A percentile compares a stretch with the other conserved stretches of the same genome.
These are phyloP conservation scores for Fusarium sp. DNA, from an alignment of 2,329 filamentous ascomycete species.

Conservation along the genomic window DNA sequence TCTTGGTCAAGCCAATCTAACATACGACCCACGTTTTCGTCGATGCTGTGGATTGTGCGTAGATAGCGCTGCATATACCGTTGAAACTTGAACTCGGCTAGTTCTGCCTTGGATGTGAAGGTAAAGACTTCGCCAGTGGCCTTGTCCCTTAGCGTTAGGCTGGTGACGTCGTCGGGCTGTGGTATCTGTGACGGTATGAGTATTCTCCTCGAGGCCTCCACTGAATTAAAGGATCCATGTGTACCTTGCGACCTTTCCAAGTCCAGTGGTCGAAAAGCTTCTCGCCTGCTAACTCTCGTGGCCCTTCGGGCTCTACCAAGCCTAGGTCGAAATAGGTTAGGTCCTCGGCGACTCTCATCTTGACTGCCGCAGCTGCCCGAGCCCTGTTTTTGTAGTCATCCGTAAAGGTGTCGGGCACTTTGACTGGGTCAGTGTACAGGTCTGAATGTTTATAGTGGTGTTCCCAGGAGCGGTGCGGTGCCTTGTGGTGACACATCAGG, in stretches of 20 bases:
- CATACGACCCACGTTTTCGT: constrained; percentile 66
- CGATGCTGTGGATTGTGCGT: constrained; percentile 66
- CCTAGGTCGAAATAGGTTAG: constrained; percentile 68
- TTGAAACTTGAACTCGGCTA: constrained; percentile 70
- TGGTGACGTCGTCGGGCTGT: background rate
- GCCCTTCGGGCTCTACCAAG: constrained; percentile 65
- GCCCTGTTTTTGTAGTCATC: constrained; percentile 70
- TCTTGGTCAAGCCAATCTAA: constrained; percentile 61
- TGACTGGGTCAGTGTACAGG: constrained; percentile 63
- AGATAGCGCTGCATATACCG: constrained; percentile 71
- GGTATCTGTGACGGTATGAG: background rate
- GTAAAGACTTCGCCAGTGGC: constrained; percentile 54
- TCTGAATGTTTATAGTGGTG: constrained; percentile 63
- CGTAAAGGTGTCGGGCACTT: constrained; percentile 65
- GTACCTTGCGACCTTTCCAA: constrained; percentile 1
- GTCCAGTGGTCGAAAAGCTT: constrained; percentile 55
- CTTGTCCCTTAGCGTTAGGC: background rate
- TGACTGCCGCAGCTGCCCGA: constrained; percentile 63
- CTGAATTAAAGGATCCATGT: background rate
- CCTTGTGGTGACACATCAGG: constrained; percentile 71
- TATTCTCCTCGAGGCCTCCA: no score
- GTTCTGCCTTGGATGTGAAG: constrained; percentile 58
- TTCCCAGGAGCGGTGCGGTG: constrained; percentile 68
- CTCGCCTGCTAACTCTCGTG: constrained; percentile 58
- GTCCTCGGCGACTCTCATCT: constrained; percentile 67